A percentile compares a stretch with the other conserved stretches of the same genome.
Conservation (phyloP, 2,329 filamentous ascomycete species). For the Chaetothyriales sp. region DNA sequence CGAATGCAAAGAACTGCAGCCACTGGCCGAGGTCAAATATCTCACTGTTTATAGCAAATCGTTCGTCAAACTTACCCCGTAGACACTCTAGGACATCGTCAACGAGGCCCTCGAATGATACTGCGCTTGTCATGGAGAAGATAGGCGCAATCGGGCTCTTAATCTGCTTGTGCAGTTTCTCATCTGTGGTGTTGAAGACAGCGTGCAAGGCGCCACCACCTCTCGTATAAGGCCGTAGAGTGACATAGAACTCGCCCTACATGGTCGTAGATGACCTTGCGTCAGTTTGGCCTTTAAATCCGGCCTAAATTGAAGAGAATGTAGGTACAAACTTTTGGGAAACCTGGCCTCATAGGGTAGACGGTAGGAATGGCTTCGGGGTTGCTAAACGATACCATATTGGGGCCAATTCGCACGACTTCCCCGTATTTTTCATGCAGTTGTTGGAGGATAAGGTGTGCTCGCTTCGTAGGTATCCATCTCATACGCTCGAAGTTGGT, state of each 20-base stretch:
- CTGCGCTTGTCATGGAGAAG: slow-evolving; percentile 28
- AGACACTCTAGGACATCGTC: slow-evolving; percentile 58
- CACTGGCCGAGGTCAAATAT: slow-evolving; percentile 21
- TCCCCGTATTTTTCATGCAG: not conserved
- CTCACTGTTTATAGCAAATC: slow-evolving; percentile 28
- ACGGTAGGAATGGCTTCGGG: not conserved
- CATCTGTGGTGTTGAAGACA: slow-evolving; percentile 60
- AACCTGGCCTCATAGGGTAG: not conserved
- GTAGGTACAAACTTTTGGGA: not conserved
- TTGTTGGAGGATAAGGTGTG: not conserved
- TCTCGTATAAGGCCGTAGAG: not conserved
- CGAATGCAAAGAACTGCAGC: slow-evolving; percentile 25
- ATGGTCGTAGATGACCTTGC: not conserved
- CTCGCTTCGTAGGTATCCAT: not conserved
- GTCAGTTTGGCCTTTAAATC: not conserved
- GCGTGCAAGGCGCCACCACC: slow-evolving; percentile 30
- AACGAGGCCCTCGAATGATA: slow-evolving; percentile 49
- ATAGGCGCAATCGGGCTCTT: slow-evolving; percentile 54
- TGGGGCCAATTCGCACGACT: not conserved
- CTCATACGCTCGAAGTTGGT: not conserved
- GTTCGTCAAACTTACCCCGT: slow-evolving; percentile 42
- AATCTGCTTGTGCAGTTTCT: slow-evolving; percentile 58
- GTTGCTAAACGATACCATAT: not conserved
- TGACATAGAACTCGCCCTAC: not conserved
- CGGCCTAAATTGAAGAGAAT: not conserved